phyloP scores from a whole-genome alignment of 2,329 filamentous ascomycete genomes.

The Saccharata proteae region DNA sequence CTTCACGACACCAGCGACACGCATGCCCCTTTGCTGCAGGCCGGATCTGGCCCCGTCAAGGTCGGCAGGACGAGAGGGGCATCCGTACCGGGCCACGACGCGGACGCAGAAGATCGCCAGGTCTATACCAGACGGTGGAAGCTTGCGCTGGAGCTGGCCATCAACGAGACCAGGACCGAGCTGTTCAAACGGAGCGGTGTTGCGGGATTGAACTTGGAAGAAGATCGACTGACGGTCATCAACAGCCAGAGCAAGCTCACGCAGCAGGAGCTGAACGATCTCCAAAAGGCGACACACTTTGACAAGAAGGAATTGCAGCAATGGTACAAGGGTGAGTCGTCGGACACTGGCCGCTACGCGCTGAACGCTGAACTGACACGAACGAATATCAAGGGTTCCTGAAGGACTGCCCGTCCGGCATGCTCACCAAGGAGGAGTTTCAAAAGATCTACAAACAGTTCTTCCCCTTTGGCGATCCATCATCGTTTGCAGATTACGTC shows the following conservation, averaged over 20 bases:
- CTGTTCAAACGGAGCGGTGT: slow-evolving; percentile 15
- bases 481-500: slow-evolving; percentile 95
- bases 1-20: slow-evolving; percentile 2
- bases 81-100: slow-evolving; percentile 14
- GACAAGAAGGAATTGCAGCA: slow-evolving; percentile 99
- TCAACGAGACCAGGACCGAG: slow-evolving; percentile 15
- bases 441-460: slow-evolving; percentile 99
- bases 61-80: slow-evolving; percentile 19
- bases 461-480: slow-evolving; percentile 96
- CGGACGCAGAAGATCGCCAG: slow-evolving; percentile 16
- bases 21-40: slow-evolving; percentile 15
- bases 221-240: slow-evolving; percentile 21
- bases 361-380: slow-evolving; percentile 14
- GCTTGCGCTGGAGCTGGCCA: slow-evolving; percentile 17
- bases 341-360: background rate
- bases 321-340: slow-evolving; percentile 89
- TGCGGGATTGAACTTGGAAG: slow-evolving; percentile 15
- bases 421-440: slow-evolving; percentile 96
- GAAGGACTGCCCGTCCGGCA: slow-evolving; percentile 94
- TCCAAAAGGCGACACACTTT: slow-evolving; percentile 95
- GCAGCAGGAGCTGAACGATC: slow-evolving; percentile 85
- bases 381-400: too few species aligned
- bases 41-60: slow-evolving; percentile 16
- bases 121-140: slow-evolving; percentile 16
- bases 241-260: slow-evolving; percentile 94